Base-by-base conservation (phyloP, 1,139 yeast species). In the Debaryomyces coudertii region DNA sequence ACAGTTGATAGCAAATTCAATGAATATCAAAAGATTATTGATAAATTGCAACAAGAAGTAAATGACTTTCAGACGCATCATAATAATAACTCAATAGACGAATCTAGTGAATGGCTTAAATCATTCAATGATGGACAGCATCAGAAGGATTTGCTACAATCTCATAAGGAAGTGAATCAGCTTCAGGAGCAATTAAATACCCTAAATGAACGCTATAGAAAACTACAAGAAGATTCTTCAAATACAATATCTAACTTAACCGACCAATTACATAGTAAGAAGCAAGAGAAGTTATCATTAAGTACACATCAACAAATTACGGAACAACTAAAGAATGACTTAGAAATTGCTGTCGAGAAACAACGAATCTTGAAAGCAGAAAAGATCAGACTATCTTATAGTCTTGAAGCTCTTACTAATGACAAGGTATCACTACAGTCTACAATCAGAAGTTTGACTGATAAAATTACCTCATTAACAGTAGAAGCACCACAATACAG, bases 311-410 rank as follows among this genome's bases (percentile, higher is more conserved):
- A 55, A 31, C 45, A 54, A 24, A 54, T 34, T 7, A 45, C 61
- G 14, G 74, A 71, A 11, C 68, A 63, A 45, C 51, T 70, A 3
- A 66, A 67, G 31, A 68, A 66, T 33, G 79, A 75, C 22, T 60
- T 79, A 35, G 71, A 74, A 25, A 53, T 58, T 5, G 76, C 83
- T 0, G 68, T 72, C 7, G 76, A 78, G 23, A 79, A 77, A 51
- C 81, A 79, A 49, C 60, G 83, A 38, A 60, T 69, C 3, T 59
- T 74, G 37, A 72, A 73, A 33, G 76, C 83, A 4, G 86, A 81
- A 50, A 79, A 77, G 50, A 69, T 74, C 20, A 67, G 74, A 49
- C 58, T 77, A 22, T 65, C 73, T 4, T 73, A 74, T 56, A 62
- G 72, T 27, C 57, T 73, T 20, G 79, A 80, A 45, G 53, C 74